Evolutionary conservation across 129 eudicot species (phyloP).

Genomic region (Helianthus tuberosus): DNA sequence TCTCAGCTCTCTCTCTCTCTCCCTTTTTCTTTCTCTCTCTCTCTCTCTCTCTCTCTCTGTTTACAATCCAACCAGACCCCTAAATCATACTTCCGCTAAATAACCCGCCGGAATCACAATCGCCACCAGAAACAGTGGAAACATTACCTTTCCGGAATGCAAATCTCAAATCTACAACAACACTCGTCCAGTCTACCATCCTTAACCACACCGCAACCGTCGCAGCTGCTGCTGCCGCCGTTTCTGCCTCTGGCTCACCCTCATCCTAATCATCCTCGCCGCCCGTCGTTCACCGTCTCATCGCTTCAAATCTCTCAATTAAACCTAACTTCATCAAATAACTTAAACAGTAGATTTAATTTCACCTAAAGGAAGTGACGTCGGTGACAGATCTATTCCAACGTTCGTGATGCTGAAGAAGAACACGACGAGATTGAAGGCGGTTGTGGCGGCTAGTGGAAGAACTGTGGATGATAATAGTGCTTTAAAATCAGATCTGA

Average conservation of each 20-base stretch:
- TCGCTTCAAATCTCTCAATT: slow-evolving; percentile 62
- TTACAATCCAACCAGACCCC: no score
- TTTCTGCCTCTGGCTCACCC: slow-evolving; percentile 58
- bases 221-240: slow-evolving; percentile 70
- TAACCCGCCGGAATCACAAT: slow-evolving; percentile 44
- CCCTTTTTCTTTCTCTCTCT: no score
- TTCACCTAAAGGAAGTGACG: no score
- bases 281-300: slow-evolving; percentile 63
- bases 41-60: no score
- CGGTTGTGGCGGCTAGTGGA: no score
- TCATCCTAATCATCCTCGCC: slow-evolving; percentile 72
- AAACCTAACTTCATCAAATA: slow-evolving; percentile 55
- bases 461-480: slow-evolving; percentile 35
- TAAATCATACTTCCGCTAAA: slow-evolving; percentile 55
- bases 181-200: slow-evolving; percentile 69
- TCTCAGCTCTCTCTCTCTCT: no score
- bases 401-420: slow-evolving; percentile 47
- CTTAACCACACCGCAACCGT: slow-evolving; percentile 54
- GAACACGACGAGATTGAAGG: slow-evolving; percentile 48
- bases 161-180: slow-evolving; percentile 70
- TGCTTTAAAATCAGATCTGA: slow-evolving; percentile 39
- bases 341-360: slow-evolving; percentile 51
- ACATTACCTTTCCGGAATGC: slow-evolving; percentile 55
- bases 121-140: slow-evolving; percentile 22
- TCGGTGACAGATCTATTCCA: no score